Percentiles rank a stretch among this genome's conserved stretches.
Conservation (phyloP, 2,329 filamentous ascomycete species). For the Fusarium tanahbumbuense region DNA sequence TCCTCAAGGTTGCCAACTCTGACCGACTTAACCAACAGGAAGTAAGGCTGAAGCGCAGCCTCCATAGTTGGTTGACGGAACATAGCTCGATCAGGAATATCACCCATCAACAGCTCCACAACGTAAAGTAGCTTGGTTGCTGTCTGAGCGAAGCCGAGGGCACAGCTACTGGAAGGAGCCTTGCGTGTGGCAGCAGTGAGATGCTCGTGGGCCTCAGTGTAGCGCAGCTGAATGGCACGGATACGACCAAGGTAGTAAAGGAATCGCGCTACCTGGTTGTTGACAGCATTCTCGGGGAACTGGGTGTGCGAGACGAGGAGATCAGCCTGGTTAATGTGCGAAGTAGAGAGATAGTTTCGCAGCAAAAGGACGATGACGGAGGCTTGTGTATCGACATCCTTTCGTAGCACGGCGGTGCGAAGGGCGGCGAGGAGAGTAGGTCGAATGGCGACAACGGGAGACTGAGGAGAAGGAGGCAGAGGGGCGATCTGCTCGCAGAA, state of each 20-base stretch:
- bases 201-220: conserved; percentile 96
- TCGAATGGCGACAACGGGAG: conserved; percentile 86
- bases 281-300: conserved; percentile 92
- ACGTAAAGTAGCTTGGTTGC: conserved; percentile 97
- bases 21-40: conserved; percentile 92
- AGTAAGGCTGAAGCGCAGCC: conserved; percentile 89
- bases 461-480: conserved; percentile 87
- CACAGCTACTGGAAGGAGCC: conserved; percentile 88
- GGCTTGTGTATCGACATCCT: conserved; percentile 97
- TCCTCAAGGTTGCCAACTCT: conserved; percentile 96
- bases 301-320: conserved; percentile 94
- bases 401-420: conserved; percentile 93
- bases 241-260: conserved; percentile 98
- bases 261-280: conserved; percentile 98
- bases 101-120: conserved; percentile 97
- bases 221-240: conserved; percentile 93
- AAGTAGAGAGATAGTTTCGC: conserved; percentile 94
- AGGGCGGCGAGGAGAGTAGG: conserved; percentile 88
- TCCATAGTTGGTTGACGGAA: conserved; percentile 93
- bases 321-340: conserved; percentile 96
- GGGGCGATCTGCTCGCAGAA: conserved; percentile 94
- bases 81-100: conserved; percentile 93
- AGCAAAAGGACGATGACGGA: conserved; percentile 94
- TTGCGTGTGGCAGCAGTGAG: conserved; percentile 94
- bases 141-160: conserved; percentile 93